These are phyloP conservation scores for Claviceps maximensis DNA, from an alignment of 2,329 filamentous ascomycete species.

Conservation along the genomic window DNA sequence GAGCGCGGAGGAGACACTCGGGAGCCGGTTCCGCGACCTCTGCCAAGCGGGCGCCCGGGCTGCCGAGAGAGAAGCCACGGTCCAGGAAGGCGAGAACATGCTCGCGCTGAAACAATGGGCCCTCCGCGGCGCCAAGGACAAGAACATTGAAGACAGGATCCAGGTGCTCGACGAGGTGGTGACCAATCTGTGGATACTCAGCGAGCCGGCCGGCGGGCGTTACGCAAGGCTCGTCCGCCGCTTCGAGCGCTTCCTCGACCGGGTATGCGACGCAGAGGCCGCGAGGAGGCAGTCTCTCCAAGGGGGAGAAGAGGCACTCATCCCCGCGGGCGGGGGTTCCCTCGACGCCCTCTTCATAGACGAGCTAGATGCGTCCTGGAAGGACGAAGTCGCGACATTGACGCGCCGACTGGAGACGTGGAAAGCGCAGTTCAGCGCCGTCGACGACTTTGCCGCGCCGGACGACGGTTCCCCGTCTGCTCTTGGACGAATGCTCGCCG, in stretches of 20 bases:
- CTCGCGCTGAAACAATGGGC: slow-evolving; percentile 40
- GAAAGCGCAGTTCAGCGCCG: slow-evolving; percentile 31
- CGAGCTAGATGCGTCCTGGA: slow-evolving; percentile 44
- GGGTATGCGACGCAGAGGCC: slow-evolving; percentile 32
- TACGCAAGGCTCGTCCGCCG: slow-evolving; percentile 39
- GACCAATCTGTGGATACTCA: slow-evolving; percentile 43
- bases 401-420: slow-evolving; percentile 42
- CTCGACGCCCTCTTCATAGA: slow-evolving; percentile 35
- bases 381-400: slow-evolving; percentile 40
- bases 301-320: slow-evolving; percentile 9
- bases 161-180: slow-evolving; percentile 44
- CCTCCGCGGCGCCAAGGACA: slow-evolving; percentile 9
- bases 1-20: slow-evolving; percentile 38
- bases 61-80: slow-evolving; percentile 25
- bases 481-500: slow-evolving; percentile 33
- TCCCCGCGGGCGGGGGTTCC: slow-evolving; percentile 9
- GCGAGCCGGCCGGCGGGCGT: slow-evolving; percentile 42
- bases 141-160: slow-evolving; percentile 39
- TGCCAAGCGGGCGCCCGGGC: slow-evolving; percentile 21
- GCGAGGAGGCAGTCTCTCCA: slow-evolving; percentile 25
- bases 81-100: slow-evolving; percentile 36
- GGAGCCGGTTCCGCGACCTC: slow-evolving; percentile 29
- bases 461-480: slow-evolving; percentile 16
- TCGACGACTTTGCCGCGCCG: slow-evolving; percentile 20
- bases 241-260: slow-evolving; percentile 47